Conservation (phyloP, 129 eudicot genomes). For the Flaveria sonorensis region DNA sequence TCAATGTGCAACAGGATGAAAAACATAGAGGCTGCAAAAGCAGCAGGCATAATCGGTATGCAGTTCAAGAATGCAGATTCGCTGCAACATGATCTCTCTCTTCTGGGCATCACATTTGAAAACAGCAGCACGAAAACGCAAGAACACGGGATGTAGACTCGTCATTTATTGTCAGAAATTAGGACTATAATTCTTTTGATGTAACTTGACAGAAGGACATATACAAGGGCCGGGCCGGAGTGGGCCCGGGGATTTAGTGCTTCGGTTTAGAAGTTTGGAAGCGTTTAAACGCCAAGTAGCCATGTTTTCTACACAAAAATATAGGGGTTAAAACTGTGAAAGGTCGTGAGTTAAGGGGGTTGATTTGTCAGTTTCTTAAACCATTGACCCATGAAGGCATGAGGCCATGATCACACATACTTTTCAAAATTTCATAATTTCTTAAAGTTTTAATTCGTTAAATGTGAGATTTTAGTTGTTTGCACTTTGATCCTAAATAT, state of each 20-base stretch:
- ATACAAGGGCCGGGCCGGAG: not conserved
- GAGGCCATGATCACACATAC: no score
- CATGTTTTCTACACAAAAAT: not conserved
- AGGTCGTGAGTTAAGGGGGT: not conserved
- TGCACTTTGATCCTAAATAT: no score
- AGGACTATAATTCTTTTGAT: not conserved
- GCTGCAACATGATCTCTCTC: constrained; percentile 61
- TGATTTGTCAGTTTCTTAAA: no score
- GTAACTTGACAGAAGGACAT: not conserved
- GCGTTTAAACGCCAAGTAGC: not conserved
- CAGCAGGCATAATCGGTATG: constrained; percentile 66
- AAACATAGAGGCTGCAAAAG: constrained; percentile 81
- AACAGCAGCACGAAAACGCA: constrained; percentile 17
- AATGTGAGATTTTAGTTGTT: no score
- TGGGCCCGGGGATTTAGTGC: not conserved
- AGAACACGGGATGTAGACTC: constrained; percentile 15
- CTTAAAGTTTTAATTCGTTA: no score
- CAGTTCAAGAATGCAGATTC: constrained; percentile 70
- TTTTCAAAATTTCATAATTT: no score
- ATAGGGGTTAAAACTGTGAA: not conserved
- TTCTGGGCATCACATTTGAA: constrained; percentile 52
- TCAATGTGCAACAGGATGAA: constrained; percentile 54
- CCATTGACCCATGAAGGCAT: no score
- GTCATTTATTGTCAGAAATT: not conserved
- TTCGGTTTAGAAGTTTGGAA: not conserved